phyloP scores from a whole-genome alignment of 805 yeast species.

The Hanseniaspora mollemarum region DNA sequence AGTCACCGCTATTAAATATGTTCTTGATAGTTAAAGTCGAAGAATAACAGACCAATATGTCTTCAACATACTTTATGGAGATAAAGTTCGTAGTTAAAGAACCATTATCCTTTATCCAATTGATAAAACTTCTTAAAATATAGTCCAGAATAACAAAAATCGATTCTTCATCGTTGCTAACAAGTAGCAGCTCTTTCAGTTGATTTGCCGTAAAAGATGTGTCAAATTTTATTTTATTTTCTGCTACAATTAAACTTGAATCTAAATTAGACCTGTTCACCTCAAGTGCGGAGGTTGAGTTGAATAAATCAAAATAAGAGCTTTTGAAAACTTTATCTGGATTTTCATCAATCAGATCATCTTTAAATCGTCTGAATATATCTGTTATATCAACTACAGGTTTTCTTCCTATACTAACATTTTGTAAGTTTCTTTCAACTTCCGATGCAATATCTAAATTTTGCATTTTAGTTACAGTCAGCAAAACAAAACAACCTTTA shows the following conservation, averaged over 20 bases:
- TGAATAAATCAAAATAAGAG: conserved; percentile 52
- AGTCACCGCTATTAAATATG: conserved; percentile 21
- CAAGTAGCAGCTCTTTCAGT: background rate
- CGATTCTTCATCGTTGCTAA: conserved; percentile 31
- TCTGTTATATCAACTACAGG: conserved; percentile 44
- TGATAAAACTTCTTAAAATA: conserved; percentile 43
- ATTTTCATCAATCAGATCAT: conserved; percentile 24
- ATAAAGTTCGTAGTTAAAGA: conserved; percentile 65
- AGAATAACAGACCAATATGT: conserved; percentile 36
- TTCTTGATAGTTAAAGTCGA: conserved; percentile 19
- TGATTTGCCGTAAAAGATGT: background rate
- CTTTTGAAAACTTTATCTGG: conserved; percentile 50
- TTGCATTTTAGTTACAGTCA: background rate
- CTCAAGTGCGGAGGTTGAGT: conserved; percentile 84
- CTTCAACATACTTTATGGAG: conserved; percentile 62
- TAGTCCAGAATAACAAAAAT: conserved; percentile 44
- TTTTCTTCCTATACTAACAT: background rate
- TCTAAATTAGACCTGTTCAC: conserved; percentile 62
- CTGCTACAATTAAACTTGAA: conserved; percentile 50
- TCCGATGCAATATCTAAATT: background rate
- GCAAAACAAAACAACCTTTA: background rate
- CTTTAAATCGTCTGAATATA: conserved; percentile 36
- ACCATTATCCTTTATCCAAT: conserved; percentile 62
- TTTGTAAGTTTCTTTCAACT: background rate
- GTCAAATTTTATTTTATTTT: conserved; percentile 29